Base-by-base conservation (phyloP, 2,329 filamentous ascomycete species). In the Pyrenochaeta sp. region DNA sequence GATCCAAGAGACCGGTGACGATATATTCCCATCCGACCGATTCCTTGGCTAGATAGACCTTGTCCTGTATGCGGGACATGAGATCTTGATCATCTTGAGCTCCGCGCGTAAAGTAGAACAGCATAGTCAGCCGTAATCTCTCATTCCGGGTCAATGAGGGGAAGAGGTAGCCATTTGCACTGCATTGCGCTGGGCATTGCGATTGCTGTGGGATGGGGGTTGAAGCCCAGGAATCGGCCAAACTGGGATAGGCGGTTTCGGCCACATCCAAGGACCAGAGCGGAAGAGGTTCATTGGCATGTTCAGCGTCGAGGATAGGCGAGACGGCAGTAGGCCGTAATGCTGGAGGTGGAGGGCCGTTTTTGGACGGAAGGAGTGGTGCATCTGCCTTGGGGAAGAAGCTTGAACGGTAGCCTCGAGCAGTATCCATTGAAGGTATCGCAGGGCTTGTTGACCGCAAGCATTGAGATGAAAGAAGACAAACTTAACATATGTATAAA, bases 11-110 rank as follows among this genome's bases (percentile, higher is more conserved):
- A 2, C 76, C 76, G 5, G 76, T 63, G 13, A 77, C 72, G n/a
- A 68, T 74, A 40, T 70, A 75, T 7, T 78, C 75, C 75, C 76
- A 78, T 6, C 67, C 74, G 4, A 72, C 68, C 1, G 71, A 71
- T 15, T 77, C 69, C 17, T 71, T 61, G 0, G 72, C 73, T 3
- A 78, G 57, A 11, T 65, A 58, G 0, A 74, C 65, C 45, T 77
- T 77, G 18, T 76, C 72, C 18, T 76, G 74, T 3, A 78, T 50
- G 0, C 69, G 66, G 2, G 64, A 65, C 11, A 77, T 58, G 23
- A 78, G 60, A 23, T 76, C 74, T 6, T 48, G 48, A 38, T 78
- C 73, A 6, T 72, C 54, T 8, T 72, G 52, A 7, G 75, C 60
- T 3, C 68, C 68, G 19, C 64, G 62, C 1, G 74, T 74, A 22